Conservation (phyloP, 1,284 basidiomycete species). For the Hymenochaete sp. region DNA sequence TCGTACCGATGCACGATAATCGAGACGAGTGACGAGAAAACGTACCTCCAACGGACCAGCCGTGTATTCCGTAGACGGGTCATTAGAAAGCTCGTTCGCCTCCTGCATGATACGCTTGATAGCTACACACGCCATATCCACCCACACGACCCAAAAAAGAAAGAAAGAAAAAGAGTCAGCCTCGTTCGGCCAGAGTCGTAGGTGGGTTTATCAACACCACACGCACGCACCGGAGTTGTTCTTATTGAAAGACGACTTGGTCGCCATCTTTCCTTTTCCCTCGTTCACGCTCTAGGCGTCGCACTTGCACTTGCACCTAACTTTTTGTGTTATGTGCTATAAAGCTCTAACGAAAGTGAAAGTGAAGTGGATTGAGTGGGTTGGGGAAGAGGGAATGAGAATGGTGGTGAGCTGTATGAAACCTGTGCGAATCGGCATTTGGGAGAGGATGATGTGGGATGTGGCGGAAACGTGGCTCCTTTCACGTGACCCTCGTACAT, state of each 20-base stretch:
- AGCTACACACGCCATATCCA: conserved; percentile 34
- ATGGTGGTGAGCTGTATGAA: too few species aligned
- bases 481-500: conserved; percentile 8
- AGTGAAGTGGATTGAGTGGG: neutral
- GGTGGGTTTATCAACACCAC: neutral
- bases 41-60: conserved; percentile 84
- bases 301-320: neutral
- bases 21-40: conserved; percentile 15
- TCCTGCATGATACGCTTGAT: conserved; percentile 97
- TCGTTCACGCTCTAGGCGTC: too few species aligned
- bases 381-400: too few species aligned
- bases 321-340: neutral
- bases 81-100: conserved; percentile 78
- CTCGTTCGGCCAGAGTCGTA: conserved; percentile 2
- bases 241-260: conserved; percentile 52
- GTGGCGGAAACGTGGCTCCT: conserved; percentile 9
- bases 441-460: too few species aligned
- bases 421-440: too few species aligned
- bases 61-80: conserved; percentile 74
- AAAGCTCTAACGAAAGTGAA: neutral
- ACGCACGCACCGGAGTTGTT: conserved; percentile 64
- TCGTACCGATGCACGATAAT: neutral
- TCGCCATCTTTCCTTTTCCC: conserved; percentile 22
- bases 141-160: too few species aligned
- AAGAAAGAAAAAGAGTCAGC: too few species aligned